Evolutionary conservation across 208 protist genomes (phyloP).

Genomic region (Crithidia acanthocephali): DNA sequence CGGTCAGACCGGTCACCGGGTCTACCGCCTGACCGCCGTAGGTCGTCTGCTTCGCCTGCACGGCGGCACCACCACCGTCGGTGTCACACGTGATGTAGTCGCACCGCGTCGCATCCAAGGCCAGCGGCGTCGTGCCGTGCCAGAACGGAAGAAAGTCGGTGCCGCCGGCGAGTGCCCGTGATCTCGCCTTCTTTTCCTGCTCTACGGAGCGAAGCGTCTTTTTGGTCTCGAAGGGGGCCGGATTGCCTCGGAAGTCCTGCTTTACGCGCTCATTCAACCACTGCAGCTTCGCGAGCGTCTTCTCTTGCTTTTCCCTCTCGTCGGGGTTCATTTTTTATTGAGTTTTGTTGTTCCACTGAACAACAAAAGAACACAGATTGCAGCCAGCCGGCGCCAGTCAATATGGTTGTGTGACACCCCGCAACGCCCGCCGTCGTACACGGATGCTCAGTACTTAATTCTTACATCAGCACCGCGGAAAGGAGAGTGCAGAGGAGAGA

Average conservation of each 20-base stretch:
- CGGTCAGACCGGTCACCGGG: constrained; percentile 57
- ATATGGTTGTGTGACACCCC: too few relatives aligned
- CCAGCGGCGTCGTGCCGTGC: constrained; percentile 50
- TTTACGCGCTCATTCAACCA: constrained; percentile 79
- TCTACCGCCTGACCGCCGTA: constrained; percentile 59
- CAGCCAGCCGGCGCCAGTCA: too few relatives aligned
- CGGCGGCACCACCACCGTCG: constrained; percentile 31
- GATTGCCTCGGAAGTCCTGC: constrained; percentile 83
- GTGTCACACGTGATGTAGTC: constrained; percentile 51
- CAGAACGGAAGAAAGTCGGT: constrained; percentile 73
- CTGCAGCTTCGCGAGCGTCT: constrained; percentile 67
- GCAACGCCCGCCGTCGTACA: too few relatives aligned
- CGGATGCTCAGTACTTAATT: too few relatives aligned
- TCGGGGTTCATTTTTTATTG: constrained; percentile 26
- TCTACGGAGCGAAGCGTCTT: constrained; percentile 76
- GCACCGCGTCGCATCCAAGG: constrained; percentile 52
- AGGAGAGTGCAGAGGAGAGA: too few relatives aligned
- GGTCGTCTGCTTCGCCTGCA: background rate
- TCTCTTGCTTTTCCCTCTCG: constrained; percentile 54
- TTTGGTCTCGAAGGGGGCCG: constrained; percentile 60
- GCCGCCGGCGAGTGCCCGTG: constrained; percentile 44
- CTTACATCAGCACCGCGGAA: too few relatives aligned
- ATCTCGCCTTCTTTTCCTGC: constrained; percentile 31
- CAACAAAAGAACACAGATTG: too few relatives aligned
- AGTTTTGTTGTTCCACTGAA: too few relatives aligned